Percentiles rank a stretch among this genome's conserved stretches.
phyloP scores from a whole-genome alignment of 2,329 filamentous ascomycete genomes.

The Scytalidium lignicola region DNA sequence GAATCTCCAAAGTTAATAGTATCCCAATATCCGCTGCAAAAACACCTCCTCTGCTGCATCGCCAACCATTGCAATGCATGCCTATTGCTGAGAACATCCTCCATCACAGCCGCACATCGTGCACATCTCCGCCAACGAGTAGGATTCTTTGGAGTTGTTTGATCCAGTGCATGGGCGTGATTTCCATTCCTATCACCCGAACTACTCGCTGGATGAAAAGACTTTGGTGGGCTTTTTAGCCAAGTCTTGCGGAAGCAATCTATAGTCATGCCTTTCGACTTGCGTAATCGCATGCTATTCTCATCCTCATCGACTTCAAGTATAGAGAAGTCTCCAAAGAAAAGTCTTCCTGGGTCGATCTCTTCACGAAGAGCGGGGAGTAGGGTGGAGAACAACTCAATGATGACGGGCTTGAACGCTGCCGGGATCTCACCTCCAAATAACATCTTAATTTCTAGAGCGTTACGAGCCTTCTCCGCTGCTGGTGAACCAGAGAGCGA shows the following conservation, averaged over 20 bases:
- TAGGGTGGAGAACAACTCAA: constrained; percentile 23
- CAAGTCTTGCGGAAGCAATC: constrained; percentile 26
- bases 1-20: constrained; percentile 21
- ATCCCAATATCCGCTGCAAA: constrained; percentile 29
- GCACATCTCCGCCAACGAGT: constrained; percentile 27
- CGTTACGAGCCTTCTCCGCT: constrained; percentile 20
- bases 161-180: neutral
- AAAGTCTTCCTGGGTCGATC: constrained; percentile 27
- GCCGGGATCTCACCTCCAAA: constrained; percentile 26
- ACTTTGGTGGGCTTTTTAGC: constrained; percentile 18
- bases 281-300: constrained; percentile 10
- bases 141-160: neutral
- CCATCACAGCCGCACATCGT: constrained; percentile 28
- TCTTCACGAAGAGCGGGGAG: constrained; percentile 21
- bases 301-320: constrained; percentile 27
- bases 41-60: constrained; percentile 29
- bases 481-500: constrained; percentile 12
- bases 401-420: constrained; percentile 26
- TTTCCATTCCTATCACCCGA: neutral
- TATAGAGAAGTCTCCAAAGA: constrained; percentile 28
- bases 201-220: neutral
- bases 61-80: constrained; percentile 27
- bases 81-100: constrained; percentile 25
- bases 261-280: constrained; percentile 18
- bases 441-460: constrained; percentile 26